Percentiles rank a stretch among this genome's conserved stretches.
Evolutionary conservation across 345 rosid species (phyloP).

Genomic region (Kandelia obovata): DNA sequence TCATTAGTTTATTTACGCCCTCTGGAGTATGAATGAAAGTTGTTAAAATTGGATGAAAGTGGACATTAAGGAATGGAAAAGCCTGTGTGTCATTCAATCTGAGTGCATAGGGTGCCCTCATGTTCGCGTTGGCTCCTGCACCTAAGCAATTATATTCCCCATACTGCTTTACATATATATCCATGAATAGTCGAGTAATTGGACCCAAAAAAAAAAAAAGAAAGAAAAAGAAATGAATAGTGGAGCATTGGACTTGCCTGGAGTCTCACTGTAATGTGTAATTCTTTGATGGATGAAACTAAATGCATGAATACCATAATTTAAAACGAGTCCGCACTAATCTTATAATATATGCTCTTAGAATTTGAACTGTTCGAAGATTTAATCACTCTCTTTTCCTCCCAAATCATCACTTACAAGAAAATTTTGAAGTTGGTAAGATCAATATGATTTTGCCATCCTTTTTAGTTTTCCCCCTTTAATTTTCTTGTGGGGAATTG

Average conservation of each 20-base stretch:
- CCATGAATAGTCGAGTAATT: neutral
- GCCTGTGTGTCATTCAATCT: conserved; percentile 64
- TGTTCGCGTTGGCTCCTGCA: conserved; percentile 50
- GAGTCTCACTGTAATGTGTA: too few relatives aligned
- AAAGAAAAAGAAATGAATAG: too few relatives aligned
- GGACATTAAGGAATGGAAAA: conserved; percentile 44
- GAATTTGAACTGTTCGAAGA: neutral
- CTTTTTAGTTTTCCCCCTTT: neutral
- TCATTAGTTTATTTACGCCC: too few relatives aligned
- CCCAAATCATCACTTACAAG: neutral
- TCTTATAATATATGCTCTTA: too few relatives aligned
- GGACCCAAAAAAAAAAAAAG: too few relatives aligned
- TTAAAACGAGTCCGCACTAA: too few relatives aligned
- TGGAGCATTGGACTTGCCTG: too few relatives aligned
- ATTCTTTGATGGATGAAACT: too few relatives aligned
- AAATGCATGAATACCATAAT: too few relatives aligned
- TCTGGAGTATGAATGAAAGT: too few relatives aligned
- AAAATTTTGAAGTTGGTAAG: conserved; percentile 11
- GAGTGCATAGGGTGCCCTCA: conserved; percentile 60
- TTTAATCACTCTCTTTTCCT: neutral
- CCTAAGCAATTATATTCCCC: conserved; percentile 80
- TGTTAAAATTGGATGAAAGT: too few relatives aligned
- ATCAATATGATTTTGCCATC: conserved; percentile 54
- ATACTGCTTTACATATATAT: conserved; percentile 39
- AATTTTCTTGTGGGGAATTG: too few relatives aligned